Percentiles rank a stretch among this genome's conserved stretches.
Conservation (phyloP, 208 protist genomes). For the Phytomonas serpens region DNA sequence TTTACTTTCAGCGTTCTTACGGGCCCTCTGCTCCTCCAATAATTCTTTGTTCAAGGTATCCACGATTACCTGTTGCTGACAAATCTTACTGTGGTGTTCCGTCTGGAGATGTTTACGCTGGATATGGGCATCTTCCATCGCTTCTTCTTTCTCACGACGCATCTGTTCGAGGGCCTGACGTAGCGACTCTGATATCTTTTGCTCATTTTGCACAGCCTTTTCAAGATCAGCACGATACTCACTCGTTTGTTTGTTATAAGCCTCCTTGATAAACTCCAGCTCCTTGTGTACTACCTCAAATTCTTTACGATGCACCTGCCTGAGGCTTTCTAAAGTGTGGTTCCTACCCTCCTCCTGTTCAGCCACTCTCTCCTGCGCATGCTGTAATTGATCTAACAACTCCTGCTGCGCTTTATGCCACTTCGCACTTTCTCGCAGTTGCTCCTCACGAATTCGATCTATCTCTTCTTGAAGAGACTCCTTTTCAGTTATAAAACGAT, state of each 20-base stretch:
- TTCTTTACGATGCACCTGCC: conserved; percentile 41
- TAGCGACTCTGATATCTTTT: conserved; percentile 35
- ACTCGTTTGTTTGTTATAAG: conserved; percentile 26
- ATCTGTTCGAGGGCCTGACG: conserved; percentile 46
- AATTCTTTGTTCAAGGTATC: conserved; percentile 36
- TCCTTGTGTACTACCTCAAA: conserved; percentile 33
- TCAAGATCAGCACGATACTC: conserved; percentile 36
- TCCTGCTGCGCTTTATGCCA: conserved; percentile 32
- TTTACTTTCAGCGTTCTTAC: conserved; percentile 56
- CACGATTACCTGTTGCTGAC: conserved; percentile 36
- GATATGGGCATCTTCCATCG: conserved; percentile 25
- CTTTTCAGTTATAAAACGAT: conserved; percentile 28
- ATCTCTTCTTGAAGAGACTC: conserved; percentile 37
- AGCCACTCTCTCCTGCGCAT: conserved; percentile 28
- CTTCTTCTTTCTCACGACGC: conserved; percentile 47
- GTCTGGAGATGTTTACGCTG: conserved; percentile 45
- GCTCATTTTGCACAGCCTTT: conserved; percentile 34
- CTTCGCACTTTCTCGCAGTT: conserved; percentile 24
- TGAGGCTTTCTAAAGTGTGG: conserved; percentile 28
- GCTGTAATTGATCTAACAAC: conserved; percentile 47
- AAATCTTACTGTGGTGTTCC: conserved; percentile 46
- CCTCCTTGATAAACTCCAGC: conserved; percentile 22
- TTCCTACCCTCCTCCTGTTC: conserved; percentile 37
- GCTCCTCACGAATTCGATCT: conserved; percentile 31
- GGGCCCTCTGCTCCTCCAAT: conserved; percentile 36